Evolutionary conservation across 2,329 filamentous ascomycete species (phyloP).

Genomic region (Hymenoscyphus fructigenus): DNA sequence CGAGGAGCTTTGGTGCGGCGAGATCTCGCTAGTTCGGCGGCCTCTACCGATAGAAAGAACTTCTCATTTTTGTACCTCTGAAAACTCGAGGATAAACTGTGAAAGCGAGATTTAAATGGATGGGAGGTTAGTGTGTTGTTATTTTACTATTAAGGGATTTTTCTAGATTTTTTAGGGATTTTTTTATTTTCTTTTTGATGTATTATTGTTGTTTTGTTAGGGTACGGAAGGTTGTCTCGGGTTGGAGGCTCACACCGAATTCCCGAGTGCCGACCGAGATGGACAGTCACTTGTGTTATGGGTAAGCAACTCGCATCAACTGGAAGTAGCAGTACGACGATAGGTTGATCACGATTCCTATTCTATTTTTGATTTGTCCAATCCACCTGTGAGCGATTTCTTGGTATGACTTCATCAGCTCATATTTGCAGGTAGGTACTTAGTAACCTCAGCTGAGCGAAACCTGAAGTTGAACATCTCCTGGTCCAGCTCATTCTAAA

Average conservation of each 20-base stretch:
- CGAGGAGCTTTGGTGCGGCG: background rate
- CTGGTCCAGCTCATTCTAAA: background rate
- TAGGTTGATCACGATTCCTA: background rate
- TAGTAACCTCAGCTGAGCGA: no score
- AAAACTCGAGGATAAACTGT: no score
- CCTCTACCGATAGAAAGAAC: no score
- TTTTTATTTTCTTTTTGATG: background rate
- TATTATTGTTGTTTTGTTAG: background rate
- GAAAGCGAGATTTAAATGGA: no score
- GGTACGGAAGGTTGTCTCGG: background rate
- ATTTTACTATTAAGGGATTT: no score
- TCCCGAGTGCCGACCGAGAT: background rate
- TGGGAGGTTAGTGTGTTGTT: no score
- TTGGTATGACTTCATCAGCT: background rate
- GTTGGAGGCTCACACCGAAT: background rate
- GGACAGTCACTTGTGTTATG: background rate
- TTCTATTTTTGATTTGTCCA: background rate
- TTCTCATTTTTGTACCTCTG: background rate
- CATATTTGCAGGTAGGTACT: background rate
- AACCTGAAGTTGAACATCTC: background rate
- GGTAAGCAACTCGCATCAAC: background rate
- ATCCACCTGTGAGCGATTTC: background rate
- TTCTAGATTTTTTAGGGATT: no score
- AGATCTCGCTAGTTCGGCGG: background rate
- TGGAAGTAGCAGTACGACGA: background rate